A percentile compares a stretch with the other conserved stretches of the same genome.
Evolutionary conservation across 805 yeast genomes (phyloP).

Genomic region (Helenozyma rhizophorensis): DNA sequence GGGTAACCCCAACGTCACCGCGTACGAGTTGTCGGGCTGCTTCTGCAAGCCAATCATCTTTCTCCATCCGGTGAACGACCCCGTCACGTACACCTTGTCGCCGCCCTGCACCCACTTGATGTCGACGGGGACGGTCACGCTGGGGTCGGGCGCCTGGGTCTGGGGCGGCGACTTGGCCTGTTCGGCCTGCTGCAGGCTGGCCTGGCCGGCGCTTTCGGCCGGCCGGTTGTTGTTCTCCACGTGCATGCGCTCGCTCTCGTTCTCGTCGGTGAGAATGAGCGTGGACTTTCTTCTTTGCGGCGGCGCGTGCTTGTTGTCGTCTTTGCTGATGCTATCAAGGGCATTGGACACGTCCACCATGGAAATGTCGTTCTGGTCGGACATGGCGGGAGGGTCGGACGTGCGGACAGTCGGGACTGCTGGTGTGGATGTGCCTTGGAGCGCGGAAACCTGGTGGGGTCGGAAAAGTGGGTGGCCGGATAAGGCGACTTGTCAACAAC

Average conservation of each 20-base stretch:
- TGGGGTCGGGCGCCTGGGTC: constrained; percentile 21
- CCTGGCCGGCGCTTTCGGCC: constrained; percentile 20
- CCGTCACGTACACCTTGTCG: constrained; percentile 88
- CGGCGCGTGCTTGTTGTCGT: constrained; percentile 7
- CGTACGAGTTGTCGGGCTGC: constrained; percentile 51
- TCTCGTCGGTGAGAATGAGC: constrained; percentile 64
- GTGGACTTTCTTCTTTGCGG: constrained; percentile 64
- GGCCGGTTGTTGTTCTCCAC: constrained; percentile 32
- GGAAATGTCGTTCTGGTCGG: constrained; percentile 32
- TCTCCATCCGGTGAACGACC: constrained; percentile 97
- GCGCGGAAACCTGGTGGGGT: too few species aligned
- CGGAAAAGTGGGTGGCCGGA: too few species aligned
- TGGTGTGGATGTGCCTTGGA: too few species aligned
- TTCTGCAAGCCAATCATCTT: constrained; percentile 86
- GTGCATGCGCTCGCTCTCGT: constrained; percentile 48
- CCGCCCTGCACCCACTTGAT: constrained; percentile 98
- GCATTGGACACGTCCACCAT: constrained; percentile 42
- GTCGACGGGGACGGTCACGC: constrained; percentile 49
- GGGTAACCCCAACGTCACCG: constrained; percentile 72
- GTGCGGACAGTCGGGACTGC: too few species aligned
- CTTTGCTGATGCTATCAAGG: constrained; percentile 12
- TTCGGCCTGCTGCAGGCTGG: constrained; percentile 9
- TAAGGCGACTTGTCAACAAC: too few species aligned
- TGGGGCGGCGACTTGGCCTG: constrained; percentile 13
- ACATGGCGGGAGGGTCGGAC: too few species aligned